Percentiles rank a stretch among this genome's conserved stretches.
Conservation (phyloP, 2,329 filamentous ascomycete species). For the Stachybotrys chlorohalonatus region DNA sequence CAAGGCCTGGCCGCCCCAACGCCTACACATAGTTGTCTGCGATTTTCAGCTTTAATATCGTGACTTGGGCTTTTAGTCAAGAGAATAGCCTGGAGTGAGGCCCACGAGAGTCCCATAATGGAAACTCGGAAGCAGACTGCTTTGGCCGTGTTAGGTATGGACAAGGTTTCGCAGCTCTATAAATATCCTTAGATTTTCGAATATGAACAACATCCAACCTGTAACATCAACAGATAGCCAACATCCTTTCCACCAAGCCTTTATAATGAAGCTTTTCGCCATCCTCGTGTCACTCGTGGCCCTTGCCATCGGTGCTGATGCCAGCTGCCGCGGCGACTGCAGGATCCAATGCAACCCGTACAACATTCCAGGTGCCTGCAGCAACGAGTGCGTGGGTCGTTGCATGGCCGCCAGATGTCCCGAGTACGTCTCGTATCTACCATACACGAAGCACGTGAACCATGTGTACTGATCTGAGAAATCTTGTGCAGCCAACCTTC, state of each 20-base stretch:
- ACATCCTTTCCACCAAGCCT: background rate
- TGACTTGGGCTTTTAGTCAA: too few species aligned
- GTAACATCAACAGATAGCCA: too few species aligned
- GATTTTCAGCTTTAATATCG: too few species aligned
- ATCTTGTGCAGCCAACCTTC: background rate
- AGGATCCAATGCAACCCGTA: background rate
- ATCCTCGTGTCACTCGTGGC: background rate
- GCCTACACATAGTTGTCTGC: too few species aligned
- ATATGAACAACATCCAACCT: background rate
- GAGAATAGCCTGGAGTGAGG: too few species aligned
- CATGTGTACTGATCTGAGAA: background rate
- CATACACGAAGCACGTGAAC: too few species aligned
- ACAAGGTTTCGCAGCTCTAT: background rate
- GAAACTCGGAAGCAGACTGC: background rate
- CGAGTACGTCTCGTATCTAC: background rate
- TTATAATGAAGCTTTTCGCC: background rate
- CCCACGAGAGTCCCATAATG: too few species aligned
- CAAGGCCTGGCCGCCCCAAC: too few species aligned
- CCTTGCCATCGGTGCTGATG: background rate
- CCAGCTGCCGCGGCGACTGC: background rate
- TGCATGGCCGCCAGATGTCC: background rate
- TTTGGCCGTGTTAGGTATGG: background rate
- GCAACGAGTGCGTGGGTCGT: background rate
- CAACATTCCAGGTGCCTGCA: background rate
- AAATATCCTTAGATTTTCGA: background rate